Base-by-base conservation (phyloP, 2,329 filamentous ascomycete species). In the Fusarium secorum region DNA sequence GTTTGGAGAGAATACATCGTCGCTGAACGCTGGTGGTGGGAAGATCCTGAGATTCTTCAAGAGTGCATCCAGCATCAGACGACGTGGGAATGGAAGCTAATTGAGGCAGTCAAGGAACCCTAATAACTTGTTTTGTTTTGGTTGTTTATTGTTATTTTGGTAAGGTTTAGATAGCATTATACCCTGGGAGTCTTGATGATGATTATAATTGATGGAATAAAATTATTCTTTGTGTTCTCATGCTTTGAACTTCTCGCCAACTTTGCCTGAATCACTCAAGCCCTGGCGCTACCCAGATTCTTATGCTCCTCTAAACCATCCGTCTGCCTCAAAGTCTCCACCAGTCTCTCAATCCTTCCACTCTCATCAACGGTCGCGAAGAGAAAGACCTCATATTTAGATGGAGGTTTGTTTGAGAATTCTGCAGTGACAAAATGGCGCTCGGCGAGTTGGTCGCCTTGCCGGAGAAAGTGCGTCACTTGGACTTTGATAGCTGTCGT, bases 21-120 rank as follows among this genome's bases (percentile, higher is more conserved):
- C 17, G 82, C 82, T 2, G 77, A 83, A 2, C 78, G 75, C 38
- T 90, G 87, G 88, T 90, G 88, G 88, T 90, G 88, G 88, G 86
- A 90, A 39, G 85, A 89, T 33, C 76, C 79, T 8, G 81, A 79
- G 4, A 87, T 86, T 60, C 77, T 88, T 2, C 80, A 85, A 41
- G 88, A 90, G 76, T 90, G 88, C 64, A 74, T 83, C 11, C 78
- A 83, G 53, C 74, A 85, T 57, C 83, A 84, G 7, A 90, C 88
- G 0, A 81, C 82, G 33, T 90, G 87, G 87, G 85, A 89, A 70
- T 89, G 88, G 74, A 83, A 83, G 38, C 77, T 87, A 17, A 85
- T 90, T 51, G 83, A 87, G 57, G 87, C 85, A 6, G 82, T 87
- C 18, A 89, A 87, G 73, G 82, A 81, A 8, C n/a, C 18, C 26